Conservation (phyloP, 306 rosid species). For the Vigna radiata region DNA sequence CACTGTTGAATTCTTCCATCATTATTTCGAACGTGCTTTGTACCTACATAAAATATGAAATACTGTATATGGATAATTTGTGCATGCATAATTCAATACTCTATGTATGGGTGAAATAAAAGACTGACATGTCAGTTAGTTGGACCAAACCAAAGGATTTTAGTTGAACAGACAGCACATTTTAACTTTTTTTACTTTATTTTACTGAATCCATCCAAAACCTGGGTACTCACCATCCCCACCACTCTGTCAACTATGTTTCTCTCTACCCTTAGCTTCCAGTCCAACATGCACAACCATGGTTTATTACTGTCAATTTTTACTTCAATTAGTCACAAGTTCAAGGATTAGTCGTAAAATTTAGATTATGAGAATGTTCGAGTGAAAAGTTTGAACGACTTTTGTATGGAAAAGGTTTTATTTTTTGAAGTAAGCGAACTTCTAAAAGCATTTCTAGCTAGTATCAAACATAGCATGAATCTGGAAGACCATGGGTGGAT, state of each 20-base stretch:
- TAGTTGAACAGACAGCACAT: too few species aligned
- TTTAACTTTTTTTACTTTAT: too few species aligned
- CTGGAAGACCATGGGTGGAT: neutral
- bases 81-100: neutral
- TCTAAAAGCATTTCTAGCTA: too few species aligned
- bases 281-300: neutral
- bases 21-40: neutral
- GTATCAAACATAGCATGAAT: too few species aligned
- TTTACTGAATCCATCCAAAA: too few species aligned
- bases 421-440: too few species aligned
- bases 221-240: too few species aligned
- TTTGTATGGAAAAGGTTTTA: too few species aligned
- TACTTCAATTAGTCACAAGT: neutral
- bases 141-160: too few species aligned
- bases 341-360: neutral
- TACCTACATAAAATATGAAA: conserved; percentile 13
- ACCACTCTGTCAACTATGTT: neutral
- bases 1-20: too few species aligned
- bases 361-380: neutral
- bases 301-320: neutral
- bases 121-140: neutral
- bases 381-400: too few species aligned
- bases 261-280: too few species aligned
- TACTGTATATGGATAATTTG: neutral
- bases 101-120: neutral